Conservation (phyloP, 2,329 filamentous ascomycete genomes). For the Ramichloridium luteum region DNA sequence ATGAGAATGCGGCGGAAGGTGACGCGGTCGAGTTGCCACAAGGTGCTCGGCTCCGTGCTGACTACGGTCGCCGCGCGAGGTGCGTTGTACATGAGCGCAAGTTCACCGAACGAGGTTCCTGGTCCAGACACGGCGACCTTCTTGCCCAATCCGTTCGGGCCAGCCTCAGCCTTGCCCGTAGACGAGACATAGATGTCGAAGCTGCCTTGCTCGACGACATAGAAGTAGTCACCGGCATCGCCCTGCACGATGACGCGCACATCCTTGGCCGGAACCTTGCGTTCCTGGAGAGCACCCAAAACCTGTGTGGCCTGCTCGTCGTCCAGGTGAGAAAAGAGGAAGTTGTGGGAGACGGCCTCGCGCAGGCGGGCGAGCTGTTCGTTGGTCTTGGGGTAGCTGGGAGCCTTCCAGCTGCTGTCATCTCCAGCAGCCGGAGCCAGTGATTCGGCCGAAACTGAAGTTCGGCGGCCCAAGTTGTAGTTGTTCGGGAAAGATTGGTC, state of each 20-base stretch:
- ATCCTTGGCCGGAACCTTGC: constrained; percentile 84
- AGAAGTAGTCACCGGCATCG: constrained; percentile 94
- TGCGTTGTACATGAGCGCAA: constrained; percentile 97
- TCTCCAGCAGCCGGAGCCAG: constrained; percentile 75
- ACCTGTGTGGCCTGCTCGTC: constrained; percentile 85
- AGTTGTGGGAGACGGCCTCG: constrained; percentile 74
- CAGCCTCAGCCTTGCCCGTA: constrained; percentile 63
- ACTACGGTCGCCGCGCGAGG: constrained; percentile 89
- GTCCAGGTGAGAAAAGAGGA: constrained; percentile 86
- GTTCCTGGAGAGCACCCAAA: constrained; percentile 82
- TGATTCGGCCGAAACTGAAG: constrained; percentile 92
- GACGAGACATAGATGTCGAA: constrained; percentile 88
- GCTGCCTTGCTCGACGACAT: constrained; percentile 80
- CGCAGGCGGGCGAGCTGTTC: constrained; percentile 74
- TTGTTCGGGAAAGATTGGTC: constrained; percentile 71
- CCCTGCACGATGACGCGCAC: constrained; percentile 89
- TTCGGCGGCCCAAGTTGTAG: constrained; percentile 86
- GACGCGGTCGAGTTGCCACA: constrained; percentile 90
- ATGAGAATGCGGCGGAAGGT: constrained; percentile 97
- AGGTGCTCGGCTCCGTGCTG: constrained; percentile 66
- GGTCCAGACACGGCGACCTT: constrained; percentile 73
- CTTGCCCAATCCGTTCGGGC: constrained; percentile 66
- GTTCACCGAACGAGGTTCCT: constrained; percentile 89
- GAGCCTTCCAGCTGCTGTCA: constrained; percentile 82
- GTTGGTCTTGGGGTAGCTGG: constrained; percentile 66